These are phyloP conservation scores for Chrysochromulina parva DNA, from an alignment of 78 protist genomes.

Conservation along the genomic window DNA sequence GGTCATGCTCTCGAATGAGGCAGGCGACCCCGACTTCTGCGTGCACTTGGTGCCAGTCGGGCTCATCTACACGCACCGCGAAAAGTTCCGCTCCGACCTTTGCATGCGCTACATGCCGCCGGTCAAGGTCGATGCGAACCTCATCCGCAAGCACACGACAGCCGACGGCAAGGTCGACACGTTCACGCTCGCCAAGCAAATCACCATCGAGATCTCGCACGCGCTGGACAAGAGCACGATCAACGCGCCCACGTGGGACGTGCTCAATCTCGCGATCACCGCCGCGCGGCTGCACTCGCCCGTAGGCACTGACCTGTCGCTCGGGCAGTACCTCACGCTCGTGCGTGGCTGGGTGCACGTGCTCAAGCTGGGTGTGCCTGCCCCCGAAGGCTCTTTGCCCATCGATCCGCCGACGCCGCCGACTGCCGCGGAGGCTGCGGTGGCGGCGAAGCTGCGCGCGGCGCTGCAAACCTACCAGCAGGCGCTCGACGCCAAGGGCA, in stretches of 20 bases:
- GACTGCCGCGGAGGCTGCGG: background rate
- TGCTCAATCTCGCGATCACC: background rate
- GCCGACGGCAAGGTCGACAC: background rate
- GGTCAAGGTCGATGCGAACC: background rate
- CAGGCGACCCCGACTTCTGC: background rate
- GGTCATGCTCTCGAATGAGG: background rate
- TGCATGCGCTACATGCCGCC: background rate
- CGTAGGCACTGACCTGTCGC: background rate
- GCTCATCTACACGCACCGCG: slow-evolving; percentile 16
- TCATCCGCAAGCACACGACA: background rate
- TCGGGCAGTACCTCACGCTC: background rate
- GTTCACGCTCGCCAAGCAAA: background rate
- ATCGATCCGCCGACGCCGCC: background rate
- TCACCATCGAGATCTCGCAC: background rate
- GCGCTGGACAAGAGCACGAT: background rate
- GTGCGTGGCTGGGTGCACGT: background rate
- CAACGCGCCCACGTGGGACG: background rate
- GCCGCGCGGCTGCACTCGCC: background rate
- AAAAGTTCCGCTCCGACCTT: slow-evolving; percentile 5
- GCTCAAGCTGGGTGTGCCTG: background rate
- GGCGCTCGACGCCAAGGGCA: background rate
- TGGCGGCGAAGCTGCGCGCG: background rate
- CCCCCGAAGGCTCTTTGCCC: background rate
- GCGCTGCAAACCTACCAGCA: background rate
- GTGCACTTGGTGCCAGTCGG: background rate